phyloP scores from a whole-genome alignment of 495 filamentous ascomycete species.

The Trichoderma reesei region DNA sequence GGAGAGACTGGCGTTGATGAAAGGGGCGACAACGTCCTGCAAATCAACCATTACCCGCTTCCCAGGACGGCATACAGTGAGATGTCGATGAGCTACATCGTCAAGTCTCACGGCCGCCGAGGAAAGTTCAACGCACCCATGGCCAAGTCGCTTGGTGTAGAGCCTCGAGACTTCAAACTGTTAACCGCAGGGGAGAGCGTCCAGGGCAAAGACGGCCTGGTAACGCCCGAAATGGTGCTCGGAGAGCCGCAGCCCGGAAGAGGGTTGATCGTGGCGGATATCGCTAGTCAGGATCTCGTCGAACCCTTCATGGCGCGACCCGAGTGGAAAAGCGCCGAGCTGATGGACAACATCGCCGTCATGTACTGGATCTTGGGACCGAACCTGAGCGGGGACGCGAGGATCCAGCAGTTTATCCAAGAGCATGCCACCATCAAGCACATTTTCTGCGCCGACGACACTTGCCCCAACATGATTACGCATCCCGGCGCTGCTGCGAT shows the following conservation, averaged over 20 bases:
- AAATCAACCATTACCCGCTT: background rate
- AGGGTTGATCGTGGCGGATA: constrained; percentile 70
- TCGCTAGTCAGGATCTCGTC: constrained; percentile 61
- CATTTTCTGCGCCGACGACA: constrained; percentile 60
- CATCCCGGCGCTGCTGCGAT: constrained; percentile 53
- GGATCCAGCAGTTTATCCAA: constrained; percentile 58
- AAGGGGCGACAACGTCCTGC: background rate
- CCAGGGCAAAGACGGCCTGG: constrained; percentile 42
- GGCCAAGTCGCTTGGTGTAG: constrained; percentile 52
- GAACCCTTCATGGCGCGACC: constrained; percentile 52
- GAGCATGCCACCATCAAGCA: constrained; percentile 53
- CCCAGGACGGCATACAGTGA: constrained; percentile 4
- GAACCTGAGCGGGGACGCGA: constrained; percentile 50
- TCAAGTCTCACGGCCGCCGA: constrained; percentile 60
- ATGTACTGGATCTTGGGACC: constrained; percentile 76
- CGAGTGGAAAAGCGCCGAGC: constrained; percentile 59
- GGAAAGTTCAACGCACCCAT: constrained; percentile 66
- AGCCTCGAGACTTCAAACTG: constrained; percentile 37
- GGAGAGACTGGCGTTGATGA: background rate
- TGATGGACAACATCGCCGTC: constrained; percentile 56
- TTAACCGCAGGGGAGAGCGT: constrained; percentile 45
- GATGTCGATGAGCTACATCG: constrained; percentile 69
- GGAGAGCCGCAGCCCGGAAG: constrained; percentile 23
- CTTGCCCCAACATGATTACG: constrained; percentile 61
- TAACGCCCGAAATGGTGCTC: constrained; percentile 47